A percentile compares a stretch with the other conserved stretches of the same genome.
Evolutionary conservation across 768 basidiomycete genomes (phyloP).

Genomic region (Kwoniella bestiolae): DNA sequence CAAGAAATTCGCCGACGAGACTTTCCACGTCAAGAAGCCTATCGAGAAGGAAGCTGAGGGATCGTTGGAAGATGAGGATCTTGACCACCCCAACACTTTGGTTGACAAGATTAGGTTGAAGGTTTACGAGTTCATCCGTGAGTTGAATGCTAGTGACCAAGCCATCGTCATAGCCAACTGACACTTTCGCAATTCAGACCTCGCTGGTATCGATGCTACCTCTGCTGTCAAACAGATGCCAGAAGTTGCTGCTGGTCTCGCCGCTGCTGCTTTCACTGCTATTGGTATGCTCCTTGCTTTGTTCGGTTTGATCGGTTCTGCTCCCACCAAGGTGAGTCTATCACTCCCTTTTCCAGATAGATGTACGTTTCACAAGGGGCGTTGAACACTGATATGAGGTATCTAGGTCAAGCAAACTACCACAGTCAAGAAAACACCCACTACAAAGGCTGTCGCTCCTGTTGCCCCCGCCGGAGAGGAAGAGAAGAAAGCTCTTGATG

Average conservation of each 20-base stretch:
- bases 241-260: constrained; percentile 79
- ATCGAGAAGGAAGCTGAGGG: constrained; percentile 72
- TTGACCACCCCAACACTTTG: constrained; percentile 71
- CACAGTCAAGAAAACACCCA: constrained; percentile 37
- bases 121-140: constrained; percentile 72
- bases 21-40: constrained; percentile 87
- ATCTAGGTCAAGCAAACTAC: constrained; percentile 20
- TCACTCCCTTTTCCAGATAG: too few relatives aligned
- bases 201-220: constrained; percentile 56
- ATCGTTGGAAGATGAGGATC: constrained; percentile 60
- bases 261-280: constrained; percentile 73
- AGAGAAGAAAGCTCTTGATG: constrained; percentile 44
- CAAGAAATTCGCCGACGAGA: constrained; percentile 77
- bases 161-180: neutral
- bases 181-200: constrained; percentile 22
- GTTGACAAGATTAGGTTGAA: constrained; percentile 77
- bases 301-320: constrained; percentile 75
- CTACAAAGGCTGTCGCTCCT: constrained; percentile 39
- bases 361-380: too few relatives aligned
- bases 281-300: constrained; percentile 82
- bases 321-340: constrained; percentile 51
- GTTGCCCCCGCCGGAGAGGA: constrained; percentile 48
- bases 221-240: constrained; percentile 85
- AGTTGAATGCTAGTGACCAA: constrained; percentile 14
- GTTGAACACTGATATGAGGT: too few relatives aligned